These are phyloP conservation scores for Fusarium vanettenii DNA, from an alignment of 2,329 filamentous ascomycete species.

Conservation along the genomic window DNA sequence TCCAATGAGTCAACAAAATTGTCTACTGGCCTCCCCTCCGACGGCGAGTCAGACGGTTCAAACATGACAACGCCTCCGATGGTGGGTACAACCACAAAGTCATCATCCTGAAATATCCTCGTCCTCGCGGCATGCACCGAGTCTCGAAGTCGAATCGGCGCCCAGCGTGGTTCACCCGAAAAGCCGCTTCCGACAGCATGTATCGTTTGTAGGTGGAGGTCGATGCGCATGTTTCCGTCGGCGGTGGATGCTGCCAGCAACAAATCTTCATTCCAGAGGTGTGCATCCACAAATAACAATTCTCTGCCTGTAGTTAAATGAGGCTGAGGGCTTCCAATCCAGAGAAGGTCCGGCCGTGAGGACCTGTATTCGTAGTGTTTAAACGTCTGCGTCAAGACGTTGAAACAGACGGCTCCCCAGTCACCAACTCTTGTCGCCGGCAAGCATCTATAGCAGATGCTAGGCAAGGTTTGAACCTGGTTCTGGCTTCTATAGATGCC, in stretches of 20 bases:
- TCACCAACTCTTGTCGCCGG: conserved; percentile 13
- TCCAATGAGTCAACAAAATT: neutral
- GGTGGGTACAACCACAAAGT: conserved; percentile 25
- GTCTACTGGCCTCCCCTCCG: neutral
- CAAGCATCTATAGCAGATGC: conserved; percentile 10
- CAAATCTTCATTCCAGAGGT: conserved; percentile 30
- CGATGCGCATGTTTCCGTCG: neutral
- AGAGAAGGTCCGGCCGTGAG: conserved; percentile 6
- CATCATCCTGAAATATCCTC: conserved; percentile 31
- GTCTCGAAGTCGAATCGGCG: neutral
- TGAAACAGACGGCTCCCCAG: conserved; percentile 31
- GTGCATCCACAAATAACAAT: neutral
- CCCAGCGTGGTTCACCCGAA: neutral
- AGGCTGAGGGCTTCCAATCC: neutral
- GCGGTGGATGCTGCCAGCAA: conserved; percentile 1
- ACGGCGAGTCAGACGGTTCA: neutral
- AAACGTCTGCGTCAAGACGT: conserved; percentile 30
- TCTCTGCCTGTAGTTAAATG: neutral
- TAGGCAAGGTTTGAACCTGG: neutral
- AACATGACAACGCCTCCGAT: conserved; percentile 16
- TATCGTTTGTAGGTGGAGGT: conserved; percentile 2
- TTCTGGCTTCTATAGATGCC: conserved; percentile 18
- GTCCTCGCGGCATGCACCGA: neutral
- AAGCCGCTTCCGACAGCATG: conserved; percentile 1
- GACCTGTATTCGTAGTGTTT: conserved; percentile 16